Percentiles rank a stretch among this genome's conserved stretches.
Conservation (phyloP, 495 filamentous ascomycete genomes). For the Penicillium riverlandense region DNA sequence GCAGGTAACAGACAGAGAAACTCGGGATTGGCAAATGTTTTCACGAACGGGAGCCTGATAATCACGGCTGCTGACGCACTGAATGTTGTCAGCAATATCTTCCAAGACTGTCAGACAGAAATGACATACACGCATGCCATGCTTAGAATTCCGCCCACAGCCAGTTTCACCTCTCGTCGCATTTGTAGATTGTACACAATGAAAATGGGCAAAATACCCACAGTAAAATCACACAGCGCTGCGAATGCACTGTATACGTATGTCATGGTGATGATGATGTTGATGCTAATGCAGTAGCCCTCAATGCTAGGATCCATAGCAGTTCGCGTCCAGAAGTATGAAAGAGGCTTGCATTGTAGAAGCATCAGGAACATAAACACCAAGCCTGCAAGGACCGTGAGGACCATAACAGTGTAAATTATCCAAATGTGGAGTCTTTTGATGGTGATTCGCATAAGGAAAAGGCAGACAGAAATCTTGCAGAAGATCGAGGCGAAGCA, state of each 20-base stretch:
- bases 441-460: conserved; percentile 40
- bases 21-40: conserved; percentile 27
- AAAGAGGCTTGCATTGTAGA: conserved; percentile 34
- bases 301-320: conserved; percentile 19
- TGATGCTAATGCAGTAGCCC: conserved; percentile 30
- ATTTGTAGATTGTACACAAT: conserved; percentile 30
- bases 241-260: conserved; percentile 37
- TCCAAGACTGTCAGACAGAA: neutral
- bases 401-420: conserved; percentile 29
- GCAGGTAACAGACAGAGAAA: conserved; percentile 28
- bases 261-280: conserved; percentile 32
- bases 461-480: conserved; percentile 39
- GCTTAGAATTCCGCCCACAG: conserved; percentile 32
- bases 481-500: conserved; percentile 34
- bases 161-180: conserved; percentile 28
- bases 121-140: conserved; percentile 38
- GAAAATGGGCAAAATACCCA: conserved; percentile 33
- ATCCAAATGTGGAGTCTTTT: conserved; percentile 24
- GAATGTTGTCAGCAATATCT: conserved; percentile 1
- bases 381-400: conserved; percentile 27
- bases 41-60: conserved; percentile 32
- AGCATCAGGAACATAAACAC: conserved; percentile 36
- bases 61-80: conserved; percentile 36
- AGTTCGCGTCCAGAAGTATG: conserved; percentile 31
- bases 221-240: conserved; percentile 33